A percentile compares a stretch with the other conserved stretches of the same genome.
Conservation (phyloP, 371 early-diverging fungal genomes). For the Apophysomyces ossiformis region DNA sequence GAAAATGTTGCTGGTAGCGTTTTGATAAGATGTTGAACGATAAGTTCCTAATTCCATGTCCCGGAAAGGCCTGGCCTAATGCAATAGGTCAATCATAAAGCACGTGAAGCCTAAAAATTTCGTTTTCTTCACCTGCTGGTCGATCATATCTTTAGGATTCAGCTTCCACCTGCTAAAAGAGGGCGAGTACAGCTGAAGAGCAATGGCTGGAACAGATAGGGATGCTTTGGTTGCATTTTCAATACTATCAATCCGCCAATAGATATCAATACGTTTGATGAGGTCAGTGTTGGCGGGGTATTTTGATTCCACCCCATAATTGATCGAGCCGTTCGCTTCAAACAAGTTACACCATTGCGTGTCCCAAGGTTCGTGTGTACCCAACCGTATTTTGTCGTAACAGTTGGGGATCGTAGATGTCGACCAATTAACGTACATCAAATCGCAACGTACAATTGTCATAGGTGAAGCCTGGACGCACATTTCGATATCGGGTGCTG, state of each 20-base stretch:
- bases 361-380: not conserved
- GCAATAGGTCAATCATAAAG: not conserved
- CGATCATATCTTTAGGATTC: constrained; percentile 20
- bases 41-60: constrained; percentile 33
- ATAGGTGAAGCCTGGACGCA: constrained; percentile 39
- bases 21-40: constrained; percentile 30
- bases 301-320: constrained; percentile 24
- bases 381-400: constrained; percentile 19
- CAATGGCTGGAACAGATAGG: constrained; percentile 36
- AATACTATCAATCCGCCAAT: constrained; percentile 39
- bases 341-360: constrained; percentile 32
- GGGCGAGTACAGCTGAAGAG: constrained; percentile 37
- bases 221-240: constrained; percentile 20
- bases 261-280: constrained; percentile 42
- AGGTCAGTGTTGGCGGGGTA: constrained; percentile 21
- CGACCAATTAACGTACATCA: constrained; percentile 33
- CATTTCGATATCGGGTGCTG: constrained; percentile 43
- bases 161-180: constrained; percentile 34
- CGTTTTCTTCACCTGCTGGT: constrained; percentile 28
- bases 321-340: constrained; percentile 26
- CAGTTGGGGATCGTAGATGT: constrained; percentile 20
- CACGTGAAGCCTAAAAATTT: not conserved
- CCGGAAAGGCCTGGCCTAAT: constrained; percentile 15
- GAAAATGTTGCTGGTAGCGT: constrained; percentile 32
- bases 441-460: constrained; percentile 27